Base-by-base conservation (phyloP, 352 stramenopile species). In the Phytopythium cucurbitacearum region DNA sequence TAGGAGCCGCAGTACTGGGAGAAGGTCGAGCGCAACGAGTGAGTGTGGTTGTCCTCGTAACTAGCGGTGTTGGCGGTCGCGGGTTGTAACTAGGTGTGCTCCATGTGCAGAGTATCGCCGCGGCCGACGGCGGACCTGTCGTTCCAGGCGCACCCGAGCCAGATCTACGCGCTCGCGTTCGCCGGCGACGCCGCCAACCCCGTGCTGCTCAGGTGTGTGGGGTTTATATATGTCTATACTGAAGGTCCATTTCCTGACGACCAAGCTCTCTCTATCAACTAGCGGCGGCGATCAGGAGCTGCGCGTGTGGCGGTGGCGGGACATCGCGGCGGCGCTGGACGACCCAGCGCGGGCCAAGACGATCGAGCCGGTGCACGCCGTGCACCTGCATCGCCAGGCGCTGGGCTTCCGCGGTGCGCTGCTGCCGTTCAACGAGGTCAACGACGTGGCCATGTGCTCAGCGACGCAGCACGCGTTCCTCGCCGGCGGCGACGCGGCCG, bases 211-310 rank as follows among this genome's bases (percentile, higher is more conserved):
- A 91, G 71, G 80, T 89, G 51, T 4, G 51, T 60, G 7, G n/a
- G 41, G 6, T 7, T 11, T 37, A 39, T 34, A 40, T 47, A 28
- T 28, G 21, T 28, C 21, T 28, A 28, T 28, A 28, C 21, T 33
- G 21, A 46, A 46, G n/a, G 12, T 10, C 43, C 43, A 36, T 28
- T 28, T 28, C 21, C 21, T 28, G 21, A 28, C 21, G 21, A 28
- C 21, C 21, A 48, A 35, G 3, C 32, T 7, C 7, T 38, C 21
- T 8, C 28, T 1, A 21, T 40, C 34, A 37, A 15, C n/a, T 37
- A 91, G 80, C 56, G 80, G 78, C 40, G 78, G 78, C n/a, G 80
- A 91, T 45, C 78, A 87, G 52, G 80, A 91, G 46, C 82, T 88
- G 58, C 76, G 80, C 11, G 73, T 89, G 37, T 91, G 80, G 80